Evolutionary conservation across 78 protist species (phyloP).

Genomic region (Dictyostelium brefeldianum): DNA sequence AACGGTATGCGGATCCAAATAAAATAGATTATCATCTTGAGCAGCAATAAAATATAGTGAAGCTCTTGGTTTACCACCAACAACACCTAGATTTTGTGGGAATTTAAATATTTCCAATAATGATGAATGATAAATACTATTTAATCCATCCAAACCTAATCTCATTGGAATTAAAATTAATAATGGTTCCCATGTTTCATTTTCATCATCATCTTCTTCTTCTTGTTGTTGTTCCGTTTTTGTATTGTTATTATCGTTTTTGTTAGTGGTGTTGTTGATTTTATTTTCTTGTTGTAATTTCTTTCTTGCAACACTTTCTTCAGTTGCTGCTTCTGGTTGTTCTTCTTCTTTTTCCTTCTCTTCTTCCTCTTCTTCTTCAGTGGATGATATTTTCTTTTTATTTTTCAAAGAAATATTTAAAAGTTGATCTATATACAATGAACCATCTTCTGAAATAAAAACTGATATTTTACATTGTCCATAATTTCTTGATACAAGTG

Average conservation of each 20-base stretch:
- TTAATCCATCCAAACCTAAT: slow-evolving; percentile 84
- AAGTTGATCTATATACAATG: slow-evolving; percentile 69
- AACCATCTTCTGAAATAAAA: slow-evolving; percentile 74
- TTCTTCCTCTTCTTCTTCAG: neutral
- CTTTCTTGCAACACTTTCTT: neutral
- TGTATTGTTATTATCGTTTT: neutral
- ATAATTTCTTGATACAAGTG: slow-evolving; percentile 15
- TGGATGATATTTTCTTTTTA: neutral
- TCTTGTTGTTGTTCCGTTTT: neutral
- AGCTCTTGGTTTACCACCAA: slow-evolving; percentile 91
- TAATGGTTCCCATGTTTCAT: slow-evolving; percentile 82
- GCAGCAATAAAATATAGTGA: slow-evolving; percentile 87
- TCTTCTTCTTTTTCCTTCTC: neutral
- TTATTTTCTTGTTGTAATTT: neutral
- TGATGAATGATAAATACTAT: slow-evolving; percentile 58
- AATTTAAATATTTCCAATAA: slow-evolving; percentile 52
- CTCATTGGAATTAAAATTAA: slow-evolving; percentile 86
- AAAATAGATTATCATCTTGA: slow-evolving; percentile 88
- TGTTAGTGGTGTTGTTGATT: neutral
- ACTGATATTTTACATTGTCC: slow-evolving; percentile 66
- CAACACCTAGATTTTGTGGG: slow-evolving; percentile 85
- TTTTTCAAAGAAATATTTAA: slow-evolving; percentile 51
- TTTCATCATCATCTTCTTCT: neutral
- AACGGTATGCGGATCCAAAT: slow-evolving; percentile 89
- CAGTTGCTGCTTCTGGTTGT: neutral